A percentile compares a stretch with the other conserved stretches of the same genome.
These are phyloP conservation scores for Akanthomyces lecanii DNA, from an alignment of 2,329 filamentous ascomycete species.

Conservation along the genomic window DNA sequence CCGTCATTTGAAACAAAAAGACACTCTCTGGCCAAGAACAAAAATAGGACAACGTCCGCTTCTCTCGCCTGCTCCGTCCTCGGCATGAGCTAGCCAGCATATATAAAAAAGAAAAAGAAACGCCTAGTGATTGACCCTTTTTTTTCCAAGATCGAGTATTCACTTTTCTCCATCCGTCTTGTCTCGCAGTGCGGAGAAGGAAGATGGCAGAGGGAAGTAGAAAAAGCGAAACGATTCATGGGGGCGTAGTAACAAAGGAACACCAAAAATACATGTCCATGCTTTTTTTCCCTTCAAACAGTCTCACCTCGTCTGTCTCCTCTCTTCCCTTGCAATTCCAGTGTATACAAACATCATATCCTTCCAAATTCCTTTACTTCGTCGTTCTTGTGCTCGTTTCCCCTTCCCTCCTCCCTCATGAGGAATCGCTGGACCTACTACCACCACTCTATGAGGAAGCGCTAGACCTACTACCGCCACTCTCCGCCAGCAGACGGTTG, in stretches of 20 bases:
- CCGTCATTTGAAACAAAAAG: background rate
- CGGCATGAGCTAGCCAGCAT: background rate
- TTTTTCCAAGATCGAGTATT: background rate
- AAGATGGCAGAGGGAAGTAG: background rate
- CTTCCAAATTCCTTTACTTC: background rate
- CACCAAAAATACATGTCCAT: constrained; percentile 8
- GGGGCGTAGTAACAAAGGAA: background rate
- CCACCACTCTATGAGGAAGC: constrained; percentile 17
- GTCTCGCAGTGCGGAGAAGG: background rate
- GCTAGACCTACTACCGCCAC: constrained; percentile 10
- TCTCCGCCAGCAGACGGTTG: constrained; percentile 27
- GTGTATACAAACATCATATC: background rate
- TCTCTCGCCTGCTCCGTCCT: background rate
- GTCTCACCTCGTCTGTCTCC: background rate
- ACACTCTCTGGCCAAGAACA: background rate
- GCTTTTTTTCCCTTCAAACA: background rate
- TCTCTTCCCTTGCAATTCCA: background rate
- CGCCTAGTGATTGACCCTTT: background rate
- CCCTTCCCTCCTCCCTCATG: background rate
- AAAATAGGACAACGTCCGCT: background rate
- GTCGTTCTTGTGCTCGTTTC: background rate
- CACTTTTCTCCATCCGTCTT: background rate
- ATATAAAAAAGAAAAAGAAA: constrained; percentile 1
- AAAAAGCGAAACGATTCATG: background rate
- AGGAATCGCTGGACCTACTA: background rate